phyloP scores from a whole-genome alignment of 192 early-diverging fungal genomes.

The Coemansia sp. region DNA sequence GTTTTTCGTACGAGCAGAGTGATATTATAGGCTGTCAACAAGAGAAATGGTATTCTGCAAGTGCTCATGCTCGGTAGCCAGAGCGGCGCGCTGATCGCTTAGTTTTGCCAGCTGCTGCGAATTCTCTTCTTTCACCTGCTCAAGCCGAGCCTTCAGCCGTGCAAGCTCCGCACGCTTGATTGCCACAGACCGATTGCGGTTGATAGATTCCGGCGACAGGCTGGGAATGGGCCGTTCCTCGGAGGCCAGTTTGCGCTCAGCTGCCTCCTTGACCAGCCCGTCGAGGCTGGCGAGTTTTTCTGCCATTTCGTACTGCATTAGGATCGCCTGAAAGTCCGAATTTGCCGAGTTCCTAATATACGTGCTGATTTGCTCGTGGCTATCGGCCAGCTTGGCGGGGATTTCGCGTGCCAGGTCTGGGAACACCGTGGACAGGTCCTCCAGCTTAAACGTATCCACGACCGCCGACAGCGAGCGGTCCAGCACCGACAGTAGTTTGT shows the following conservation, averaged over 20 bases:
- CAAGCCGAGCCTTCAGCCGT: constrained; percentile 26
- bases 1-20: no score
- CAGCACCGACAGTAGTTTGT: constrained; percentile 44
- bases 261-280: constrained; percentile 31
- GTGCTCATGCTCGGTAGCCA: constrained; percentile 14
- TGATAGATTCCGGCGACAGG: constrained; percentile 37
- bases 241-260: constrained; percentile 13
- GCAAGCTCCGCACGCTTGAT: constrained; percentile 40
- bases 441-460: constrained; percentile 40
- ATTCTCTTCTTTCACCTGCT: constrained; percentile 22
- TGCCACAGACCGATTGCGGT: constrained; percentile 30
- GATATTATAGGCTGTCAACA: constrained; percentile 13
- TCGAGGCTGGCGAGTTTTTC: constrained; percentile 37
- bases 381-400: constrained; percentile 41
- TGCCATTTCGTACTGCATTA: constrained; percentile 50
- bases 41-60: constrained; percentile 15
- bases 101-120: constrained; percentile 8
- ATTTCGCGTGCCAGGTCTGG: constrained; percentile 43
- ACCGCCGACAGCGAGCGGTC: constrained; percentile 49
- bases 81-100: constrained; percentile 5
- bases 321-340: constrained; percentile 42
- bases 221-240: constrained; percentile 18
- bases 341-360: constrained; percentile 49
- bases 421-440: constrained; percentile 31
- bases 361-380: constrained; percentile 46